These are phyloP conservation scores for Epichloe brachyelytri DNA, from an alignment of 2,329 filamentous ascomycete genomes.

Conservation along the genomic window DNA sequence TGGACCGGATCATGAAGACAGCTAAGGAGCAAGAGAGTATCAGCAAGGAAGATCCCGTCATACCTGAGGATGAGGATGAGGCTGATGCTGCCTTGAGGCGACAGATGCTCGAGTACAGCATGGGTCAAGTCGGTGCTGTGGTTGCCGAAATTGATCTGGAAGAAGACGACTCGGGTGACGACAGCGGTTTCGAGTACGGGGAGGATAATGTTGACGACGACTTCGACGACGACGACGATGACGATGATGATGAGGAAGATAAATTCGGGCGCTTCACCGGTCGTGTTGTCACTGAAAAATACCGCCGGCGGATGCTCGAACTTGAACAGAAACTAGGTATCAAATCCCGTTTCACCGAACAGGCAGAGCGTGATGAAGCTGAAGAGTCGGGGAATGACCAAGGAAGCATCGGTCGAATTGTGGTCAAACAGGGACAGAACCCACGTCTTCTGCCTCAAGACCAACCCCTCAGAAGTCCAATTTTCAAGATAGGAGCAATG, in stretches of 20 bases:
- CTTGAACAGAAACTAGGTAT: slow-evolving; percentile 65
- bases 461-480: slow-evolving; percentile 19
- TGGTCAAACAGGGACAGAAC: slow-evolving; percentile 25
- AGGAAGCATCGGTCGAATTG: slow-evolving; percentile 44
- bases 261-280: slow-evolving; percentile 61
- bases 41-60: slow-evolving; percentile 33
- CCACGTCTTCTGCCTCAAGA: slow-evolving; percentile 10
- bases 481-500: slow-evolving; percentile 17
- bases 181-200: slow-evolving; percentile 41
- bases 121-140: slow-evolving; percentile 79
- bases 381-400: slow-evolving; percentile 22
- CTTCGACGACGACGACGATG: slow-evolving; percentile 35
- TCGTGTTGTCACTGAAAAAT: slow-evolving; percentile 57
- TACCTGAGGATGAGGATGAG: slow-evolving; percentile 60
- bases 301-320: slow-evolving; percentile 71
- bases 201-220: slow-evolving; percentile 39
- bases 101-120: slow-evolving; percentile 82
- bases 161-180: slow-evolving; percentile 42
- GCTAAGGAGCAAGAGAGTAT: slow-evolving; percentile 42
- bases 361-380: slow-evolving; percentile 32
- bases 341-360: slow-evolving; percentile 38
- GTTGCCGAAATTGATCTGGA: slow-evolving; percentile 86
- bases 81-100: slow-evolving; percentile 71
- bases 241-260: slow-evolving; percentile 56
- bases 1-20: slow-evolving; percentile 44